Evolutionary conservation across 257 asterid genomes (phyloP).

Genomic region (Asclepias syriaca): DNA sequence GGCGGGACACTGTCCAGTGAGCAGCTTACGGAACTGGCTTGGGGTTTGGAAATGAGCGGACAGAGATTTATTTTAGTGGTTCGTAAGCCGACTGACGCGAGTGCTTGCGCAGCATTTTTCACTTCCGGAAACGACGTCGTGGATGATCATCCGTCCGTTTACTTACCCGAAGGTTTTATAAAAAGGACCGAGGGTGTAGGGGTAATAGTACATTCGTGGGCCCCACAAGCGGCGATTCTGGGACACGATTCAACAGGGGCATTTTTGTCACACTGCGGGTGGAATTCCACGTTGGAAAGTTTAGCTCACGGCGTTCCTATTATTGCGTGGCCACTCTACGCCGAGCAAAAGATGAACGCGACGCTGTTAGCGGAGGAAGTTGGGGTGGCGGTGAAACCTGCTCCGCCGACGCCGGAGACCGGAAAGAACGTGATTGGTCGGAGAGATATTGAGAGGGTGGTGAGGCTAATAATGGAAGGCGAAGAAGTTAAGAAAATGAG

Average conservation of each 20-base stretch:
- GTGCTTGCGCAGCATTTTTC: constrained; percentile 24
- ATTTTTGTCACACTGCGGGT: constrained; percentile 44
- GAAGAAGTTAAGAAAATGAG: constrained; percentile 26
- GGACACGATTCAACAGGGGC: constrained; percentile 33
- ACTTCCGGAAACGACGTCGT: constrained; percentile 12
- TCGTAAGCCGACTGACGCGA: constrained; percentile 28
- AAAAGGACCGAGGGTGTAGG: constrained; percentile 20
- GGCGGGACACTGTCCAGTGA: constrained; percentile 37
- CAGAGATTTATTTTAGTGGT: constrained; percentile 43
- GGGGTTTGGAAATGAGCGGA: constrained; percentile 37
- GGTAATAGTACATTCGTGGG: constrained; percentile 38
- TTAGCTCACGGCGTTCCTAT: constrained; percentile 37
- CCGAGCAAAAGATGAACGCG: constrained; percentile 48
- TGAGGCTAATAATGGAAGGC: constrained; percentile 32
- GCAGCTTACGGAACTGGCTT: constrained; percentile 37
- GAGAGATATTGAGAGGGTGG: constrained; percentile 30
- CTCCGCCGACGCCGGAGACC: constrained; percentile 2
- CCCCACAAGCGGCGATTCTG: constrained; percentile 34
- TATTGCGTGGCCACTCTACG: constrained; percentile 52
- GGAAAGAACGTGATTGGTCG: constrained; percentile 21
- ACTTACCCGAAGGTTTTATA: constrained; percentile 34
- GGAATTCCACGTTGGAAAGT: constrained; percentile 51
- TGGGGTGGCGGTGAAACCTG: constrained; percentile 32
- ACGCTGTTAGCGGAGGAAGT: constrained; percentile 31
- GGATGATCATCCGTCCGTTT: constrained; percentile 9